A percentile compares a stretch with the other conserved stretches of the same genome.
These are phyloP conservation scores for Paecilomyces sp. DNA, from an alignment of 2,329 filamentous ascomycete genomes.

Conservation along the genomic window DNA sequence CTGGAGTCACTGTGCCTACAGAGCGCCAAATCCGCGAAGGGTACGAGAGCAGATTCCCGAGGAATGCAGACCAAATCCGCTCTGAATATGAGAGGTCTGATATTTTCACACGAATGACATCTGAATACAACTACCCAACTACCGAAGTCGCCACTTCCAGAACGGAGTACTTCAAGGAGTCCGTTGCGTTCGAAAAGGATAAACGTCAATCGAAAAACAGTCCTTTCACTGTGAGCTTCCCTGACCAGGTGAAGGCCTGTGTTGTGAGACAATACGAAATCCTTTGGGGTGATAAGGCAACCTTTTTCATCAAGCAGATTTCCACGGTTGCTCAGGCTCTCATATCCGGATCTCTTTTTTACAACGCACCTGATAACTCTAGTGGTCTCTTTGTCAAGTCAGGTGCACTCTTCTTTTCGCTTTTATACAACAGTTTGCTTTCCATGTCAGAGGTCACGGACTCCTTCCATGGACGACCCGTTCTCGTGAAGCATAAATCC, in stretches of 20 bases:
- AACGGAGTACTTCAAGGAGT: conserved; percentile 49
- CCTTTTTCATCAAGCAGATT: conserved; percentile 56
- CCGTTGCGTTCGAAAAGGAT: conserved; percentile 49
- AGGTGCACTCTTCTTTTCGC: conserved; percentile 57
- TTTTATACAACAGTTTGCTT: conserved; percentile 56
- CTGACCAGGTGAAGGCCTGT: conserved; percentile 50
- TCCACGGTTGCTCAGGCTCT: conserved; percentile 54
- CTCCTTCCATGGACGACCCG: conserved; percentile 53
- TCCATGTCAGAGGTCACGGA: conserved; percentile 61
- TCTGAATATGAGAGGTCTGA: conserved; percentile 46
- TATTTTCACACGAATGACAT: conserved; percentile 44
- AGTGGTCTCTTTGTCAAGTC: conserved; percentile 57
- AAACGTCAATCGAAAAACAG: conserved; percentile 48
- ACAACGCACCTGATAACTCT: conserved; percentile 52
- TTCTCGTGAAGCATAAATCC: conserved; percentile 52
- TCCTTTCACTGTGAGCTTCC: conserved; percentile 50
- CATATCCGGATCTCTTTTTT: conserved; percentile 61
- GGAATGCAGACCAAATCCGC: conserved; percentile 38
- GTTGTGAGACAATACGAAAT: conserved; percentile 58
- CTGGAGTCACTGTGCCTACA: conserved; percentile 54
- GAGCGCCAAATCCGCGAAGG: conserved; percentile 39
- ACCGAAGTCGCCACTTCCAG: conserved; percentile 41
- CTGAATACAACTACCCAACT: conserved; percentile 52
- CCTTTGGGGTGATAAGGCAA: conserved; percentile 57
- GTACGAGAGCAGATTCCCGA: conserved; percentile 38